Evolutionary conservation across 495 filamentous ascomycete species (phyloP), one percentile per base, ranked within the genome.

Genomic region (Neurospora cerealis): DNA sequence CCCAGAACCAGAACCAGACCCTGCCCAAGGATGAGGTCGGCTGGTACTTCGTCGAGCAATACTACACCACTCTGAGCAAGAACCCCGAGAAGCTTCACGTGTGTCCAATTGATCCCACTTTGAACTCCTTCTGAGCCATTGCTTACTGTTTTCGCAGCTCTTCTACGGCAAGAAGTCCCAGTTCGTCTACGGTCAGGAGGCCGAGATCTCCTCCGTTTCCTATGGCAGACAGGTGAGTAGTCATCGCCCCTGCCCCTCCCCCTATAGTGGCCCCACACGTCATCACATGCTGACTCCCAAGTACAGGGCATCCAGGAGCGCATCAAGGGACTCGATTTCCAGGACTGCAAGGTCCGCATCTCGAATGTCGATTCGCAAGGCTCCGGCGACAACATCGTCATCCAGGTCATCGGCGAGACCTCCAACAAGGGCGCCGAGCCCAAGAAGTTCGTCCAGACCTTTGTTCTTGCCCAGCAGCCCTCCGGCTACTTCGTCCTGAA

Each of bases 41-140:
- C 78, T 99, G 96, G 96, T 98, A 94, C 83, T 99, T 99, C 76
- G 96, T 98, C 41, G 96, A 99, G 87, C 94, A 97, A 80, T 98
- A 97, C 86, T 99, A 99, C 83, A 98, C 93, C 75, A 99, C 93
- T 75, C 87, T 99, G 78, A 97, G 93, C 89, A 93, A 93, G 81
- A 92, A 86, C 74, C 96, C 96, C 19, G 95, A 97, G 77, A 97
- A 95, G 83, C 89, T 99, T 74, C 93, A 94, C 79, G 92, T 94
- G 83, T 85, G 91, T 87, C 73, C 74, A 69, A 71, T 41, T 28
- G 48, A 28, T 19, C 66, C 38, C 66, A 21, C 62, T 24, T 37
- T 24, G 34, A 38, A 8, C 39, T 19, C 21, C 46, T 71, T 17
- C 48, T 76, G 62, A 73, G 71, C 38, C 24, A 72, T 77, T 37